Evolutionary conservation across 805 yeast genomes (phyloP).

Genomic region (Saccharomyces mikatae): DNA sequence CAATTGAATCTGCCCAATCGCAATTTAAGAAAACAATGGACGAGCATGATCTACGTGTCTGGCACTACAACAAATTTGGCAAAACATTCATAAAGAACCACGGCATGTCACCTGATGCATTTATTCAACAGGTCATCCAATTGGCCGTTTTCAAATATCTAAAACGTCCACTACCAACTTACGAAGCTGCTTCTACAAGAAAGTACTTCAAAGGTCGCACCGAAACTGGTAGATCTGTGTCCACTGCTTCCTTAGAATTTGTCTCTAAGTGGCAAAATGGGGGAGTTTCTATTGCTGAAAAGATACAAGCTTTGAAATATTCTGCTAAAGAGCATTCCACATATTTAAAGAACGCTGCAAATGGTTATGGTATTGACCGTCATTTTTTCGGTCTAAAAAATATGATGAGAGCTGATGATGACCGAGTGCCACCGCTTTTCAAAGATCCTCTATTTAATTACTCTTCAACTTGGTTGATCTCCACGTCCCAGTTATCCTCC

Average conservation of each 20-base stretch:
- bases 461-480: constrained; percentile 76
- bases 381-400: constrained; percentile 85
- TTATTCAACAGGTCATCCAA: constrained; percentile 83
- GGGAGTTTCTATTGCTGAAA: constrained; percentile 39
- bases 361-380: constrained; percentile 87
- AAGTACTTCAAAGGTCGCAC: constrained; percentile 85
- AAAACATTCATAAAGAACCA: constrained; percentile 76
- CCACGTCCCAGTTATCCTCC: constrained; percentile 84
- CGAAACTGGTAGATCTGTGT: constrained; percentile 83
- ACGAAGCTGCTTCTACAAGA: constrained; percentile 93
- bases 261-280: constrained; percentile 67
- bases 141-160: constrained; percentile 79
- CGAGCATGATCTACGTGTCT: constrained; percentile 66
- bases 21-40: constrained; percentile 47
- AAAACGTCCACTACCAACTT: constrained; percentile 79
- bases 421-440: constrained; percentile 55
- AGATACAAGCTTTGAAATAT: constrained; percentile 56
- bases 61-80: constrained; percentile 80
- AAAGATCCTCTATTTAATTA: constrained; percentile 68
- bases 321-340: constrained; percentile 70
- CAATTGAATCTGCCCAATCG: constrained; percentile 47
- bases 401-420: constrained; percentile 48
- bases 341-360: constrained; percentile 69
- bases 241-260: constrained; percentile 59
- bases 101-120: constrained; percentile 89